Percentiles rank a stretch among this genome's conserved stretches.
Conservation (phyloP, 306 rosid species). For the Gastrolobium bilobum region DNA sequence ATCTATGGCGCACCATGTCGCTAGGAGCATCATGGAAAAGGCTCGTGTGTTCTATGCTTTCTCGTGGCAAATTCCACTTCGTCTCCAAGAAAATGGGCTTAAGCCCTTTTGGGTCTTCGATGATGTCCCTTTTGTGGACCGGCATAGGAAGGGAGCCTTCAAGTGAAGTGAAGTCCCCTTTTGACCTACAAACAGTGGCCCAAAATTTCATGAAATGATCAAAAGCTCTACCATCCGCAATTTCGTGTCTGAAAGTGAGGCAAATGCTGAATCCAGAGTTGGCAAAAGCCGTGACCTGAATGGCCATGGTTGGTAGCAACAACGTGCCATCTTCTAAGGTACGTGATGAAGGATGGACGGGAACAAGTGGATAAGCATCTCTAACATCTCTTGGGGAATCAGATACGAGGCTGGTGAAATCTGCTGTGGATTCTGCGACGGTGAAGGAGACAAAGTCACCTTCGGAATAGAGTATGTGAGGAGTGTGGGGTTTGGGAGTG, state of each 20-base stretch:
- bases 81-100: background rate
- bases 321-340: slow-evolving; percentile 25
- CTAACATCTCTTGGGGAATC: slow-evolving; percentile 28
- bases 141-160: slow-evolving; percentile 35
- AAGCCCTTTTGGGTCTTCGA: slow-evolving; percentile 26
- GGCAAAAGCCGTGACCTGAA: slow-evolving; percentile 42
- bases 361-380: slow-evolving; percentile 9
- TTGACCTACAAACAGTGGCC: slow-evolving; percentile 35
- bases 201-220: slow-evolving; percentile 48
- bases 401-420: slow-evolving; percentile 12
- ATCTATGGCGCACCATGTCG: slow-evolving; percentile 11
- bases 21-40: background rate
- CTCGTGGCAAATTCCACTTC: background rate
- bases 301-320: slow-evolving; percentile 32
- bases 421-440: slow-evolving; percentile 8
- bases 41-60: background rate
- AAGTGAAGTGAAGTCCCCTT: background rate
- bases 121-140: slow-evolving; percentile 20
- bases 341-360: slow-evolving; percentile 1
- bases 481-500: slow-evolving; percentile 34
- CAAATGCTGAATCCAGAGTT: slow-evolving; percentile 35
- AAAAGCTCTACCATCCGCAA: slow-evolving; percentile 41
- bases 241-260: slow-evolving; percentile 31
- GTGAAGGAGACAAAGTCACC: slow-evolving; percentile 25
- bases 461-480: slow-evolving; percentile 37